Base-by-base conservation (phyloP, 352 stramenopile genomes). In the Globisporangium camurandrum region DNA sequence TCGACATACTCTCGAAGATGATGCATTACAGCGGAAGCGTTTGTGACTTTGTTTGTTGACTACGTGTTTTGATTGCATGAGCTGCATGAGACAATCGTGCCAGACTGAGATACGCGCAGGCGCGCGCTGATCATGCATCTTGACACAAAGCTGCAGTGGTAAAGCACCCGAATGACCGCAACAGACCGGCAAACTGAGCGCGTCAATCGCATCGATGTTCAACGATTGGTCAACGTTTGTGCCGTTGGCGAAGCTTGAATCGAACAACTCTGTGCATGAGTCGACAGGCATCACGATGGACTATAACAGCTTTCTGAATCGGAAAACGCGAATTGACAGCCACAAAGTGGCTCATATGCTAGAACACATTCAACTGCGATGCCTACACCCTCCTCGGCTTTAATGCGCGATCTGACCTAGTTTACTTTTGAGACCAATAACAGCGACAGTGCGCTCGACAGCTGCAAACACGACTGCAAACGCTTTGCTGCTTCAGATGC, bases 141-240 rank as follows among this genome's bases (percentile, higher is more conserved):
- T 3, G 61, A 52, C 33, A 64, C 54, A 0, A 23, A 24, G 1
- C 30, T 61, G 43, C 4, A 22, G 1, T 71, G 67, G 55, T 67
- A 54, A 6, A 65, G 41, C 0, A 42, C 55, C 1, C 45, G 49
- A 3, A 55, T 30, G 59, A 42, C 0, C n/a, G n/a, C n/a, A n/a
- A n/a, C n/a, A n/a, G n/a, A n/a, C n/a, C n/a, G n/a, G n/a, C n/a
- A n/a, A n/a, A n/a, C n/a, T n/a, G n/a, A n/a, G n/a, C n/a, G n/a
- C 23, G 71, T 51, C 9, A 75, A 66, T 31, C 43, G 51, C 11
- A 52, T 52, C 43, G 12, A 28, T 16, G 44, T 49, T 19, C 17
- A 6, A 38, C 38, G n/a, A 7, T 24, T 12, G 38, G 38, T 28
- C 16, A n/a, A 26, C n/a, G 5, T 8, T n/a, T n/a, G n/a, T n/a